Evolutionary conservation across 805 yeast genomes (phyloP).

Genomic region (Saturnispora diversa): DNA sequence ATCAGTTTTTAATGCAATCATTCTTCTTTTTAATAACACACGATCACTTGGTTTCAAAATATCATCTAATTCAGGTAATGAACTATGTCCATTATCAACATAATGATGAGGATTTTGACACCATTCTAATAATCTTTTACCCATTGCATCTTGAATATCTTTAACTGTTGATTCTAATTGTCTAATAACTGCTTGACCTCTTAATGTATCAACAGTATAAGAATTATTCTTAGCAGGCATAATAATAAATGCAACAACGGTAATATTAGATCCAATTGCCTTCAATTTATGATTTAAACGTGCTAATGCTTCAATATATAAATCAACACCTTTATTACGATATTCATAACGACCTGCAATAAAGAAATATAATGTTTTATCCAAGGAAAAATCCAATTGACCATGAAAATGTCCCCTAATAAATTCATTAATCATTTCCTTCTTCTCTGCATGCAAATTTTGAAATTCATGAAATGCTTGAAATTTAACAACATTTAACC

Average conservation of each 20-base stretch:
- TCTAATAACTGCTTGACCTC: slow-evolving; percentile 92
- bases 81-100: slow-evolving; percentile 33
- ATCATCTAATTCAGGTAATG: slow-evolving; percentile 70
- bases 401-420: slow-evolving; percentile 97
- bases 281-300: slow-evolving; percentile 83
- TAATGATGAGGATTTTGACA: slow-evolving; percentile 47
- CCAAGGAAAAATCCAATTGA: slow-evolving; percentile 87
- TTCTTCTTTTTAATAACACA: slow-evolving; percentile 83
- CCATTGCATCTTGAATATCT: slow-evolving; percentile 81
- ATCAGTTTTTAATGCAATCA: slow-evolving; percentile 84
- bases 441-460: slow-evolving; percentile 85
- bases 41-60: slow-evolving; percentile 80
- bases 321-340: slow-evolving; percentile 93
- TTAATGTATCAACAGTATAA: slow-evolving; percentile 89
- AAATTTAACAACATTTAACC: slow-evolving; percentile 89
- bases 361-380: slow-evolving; percentile 88
- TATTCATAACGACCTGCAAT: slow-evolving; percentile 97
- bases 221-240: slow-evolving; percentile 97
- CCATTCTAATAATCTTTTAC: slow-evolving; percentile 81
- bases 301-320: slow-evolving; percentile 88
- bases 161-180: slow-evolving; percentile 82
- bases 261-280: slow-evolving; percentile 72
- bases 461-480: slow-evolving; percentile 98
- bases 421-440: slow-evolving; percentile 88
- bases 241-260: slow-evolving; percentile 93